Base-by-base conservation (phyloP, 2,329 filamentous ascomycete species). In the Cercospora sp. region DNA sequence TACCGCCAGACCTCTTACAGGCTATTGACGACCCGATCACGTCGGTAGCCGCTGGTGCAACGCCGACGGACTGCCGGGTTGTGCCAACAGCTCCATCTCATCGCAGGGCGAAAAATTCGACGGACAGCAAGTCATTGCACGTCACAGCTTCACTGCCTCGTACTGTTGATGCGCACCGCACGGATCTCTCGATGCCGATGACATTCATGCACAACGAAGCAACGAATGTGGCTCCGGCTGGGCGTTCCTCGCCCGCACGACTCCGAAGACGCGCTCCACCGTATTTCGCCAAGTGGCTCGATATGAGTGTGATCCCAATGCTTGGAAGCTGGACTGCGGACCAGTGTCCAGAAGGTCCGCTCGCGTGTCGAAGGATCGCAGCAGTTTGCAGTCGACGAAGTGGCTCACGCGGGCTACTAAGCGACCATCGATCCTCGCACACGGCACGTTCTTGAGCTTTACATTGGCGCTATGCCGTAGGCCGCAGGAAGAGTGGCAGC, bases 21-120 rank as follows among this genome's bases (percentile, higher is more conserved):
- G 53, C 53, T 31, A 58, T n/a, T 31, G 60, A 30, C 36, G 33
- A 64, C 36, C 58, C 39, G 59, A 20, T 31, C 60, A 67, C 64
- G 69, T 68, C 69, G 69, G 69, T 59, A 70, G 60, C 64, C 66
- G 65, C 67, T 61, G 65, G 69, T 66, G 26, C 63, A 63, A 68
- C 64, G 33, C 57, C 63, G 65, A 39, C 55, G 60, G 61, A 51
- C 63, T 64, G 65, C 69, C 61, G 65, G 67, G 70, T 67, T 60
- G 58, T 61, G 36, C 66, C 66, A 60, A 23, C 53, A 13, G 60
- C 67, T 20, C 30, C 65, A 58, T 60, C 33, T 57, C 62, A 53
- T 59, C 55, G 65, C 67, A 64, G 60, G 51, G 58, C 20, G 58
- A 64, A 64, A 59, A 63, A 61, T 26, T 64, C 51, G 63, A 68